Conservation (phyloP, 164 flowering plant genomes). For the Stephania cephalantha region DNA sequence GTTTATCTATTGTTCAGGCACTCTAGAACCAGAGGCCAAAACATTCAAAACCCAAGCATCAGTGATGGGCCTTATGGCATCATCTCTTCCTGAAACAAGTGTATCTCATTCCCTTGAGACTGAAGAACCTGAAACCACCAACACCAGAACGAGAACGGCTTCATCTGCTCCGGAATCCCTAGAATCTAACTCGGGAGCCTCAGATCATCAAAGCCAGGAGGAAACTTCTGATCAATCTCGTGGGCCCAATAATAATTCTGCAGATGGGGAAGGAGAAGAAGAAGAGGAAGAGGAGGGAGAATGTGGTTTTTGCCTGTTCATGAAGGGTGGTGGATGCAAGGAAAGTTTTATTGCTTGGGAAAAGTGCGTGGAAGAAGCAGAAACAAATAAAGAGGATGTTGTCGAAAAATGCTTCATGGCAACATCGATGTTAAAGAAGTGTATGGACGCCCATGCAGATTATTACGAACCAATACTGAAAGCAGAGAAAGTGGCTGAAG, state of each 20-base stretch:
- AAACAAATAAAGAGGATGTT: constrained; percentile 55
- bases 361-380: constrained; percentile 65
- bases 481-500: constrained; percentile 66
- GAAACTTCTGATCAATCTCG: constrained; percentile 7
- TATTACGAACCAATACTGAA: constrained; percentile 64
- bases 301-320: constrained; percentile 87
- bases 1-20: too few species aligned
- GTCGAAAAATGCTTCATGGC: constrained; percentile 64
- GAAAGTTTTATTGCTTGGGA: constrained; percentile 74
- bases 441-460: constrained; percentile 82
- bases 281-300: constrained; percentile 65
- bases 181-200: not conserved
- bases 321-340: constrained; percentile 88
- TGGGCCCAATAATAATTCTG: constrained; percentile 5
- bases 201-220: not conserved
- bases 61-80: not conserved
- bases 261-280: constrained; percentile 21
- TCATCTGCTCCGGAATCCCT: not conserved
- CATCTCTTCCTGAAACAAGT: not conserved
- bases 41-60: too few species aligned
- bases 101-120: not conserved
- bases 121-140: constrained; percentile 10
- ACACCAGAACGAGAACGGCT: not conserved
- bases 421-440: constrained; percentile 50
- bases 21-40: too few species aligned